These are phyloP conservation scores for Mucor irregularis DNA, from an alignment of 371 early-diverging fungal species.

Conservation along the genomic window DNA sequence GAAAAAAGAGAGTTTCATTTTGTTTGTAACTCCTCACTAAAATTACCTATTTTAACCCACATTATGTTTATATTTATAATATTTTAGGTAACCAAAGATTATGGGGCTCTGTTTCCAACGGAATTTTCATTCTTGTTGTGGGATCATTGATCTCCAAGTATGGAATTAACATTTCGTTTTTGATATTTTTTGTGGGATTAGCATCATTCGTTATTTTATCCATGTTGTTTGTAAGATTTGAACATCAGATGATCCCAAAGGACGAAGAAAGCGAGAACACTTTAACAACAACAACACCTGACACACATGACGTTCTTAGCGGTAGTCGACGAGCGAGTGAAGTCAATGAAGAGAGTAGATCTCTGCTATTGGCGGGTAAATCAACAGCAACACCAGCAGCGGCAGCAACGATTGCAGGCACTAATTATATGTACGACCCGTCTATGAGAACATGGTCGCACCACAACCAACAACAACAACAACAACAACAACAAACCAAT, in stretches of 20 bases:
- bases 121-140: slow-evolving; percentile 28
- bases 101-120: slow-evolving; percentile 44
- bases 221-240: slow-evolving; percentile 5
- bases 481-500: background rate
- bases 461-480: background rate
- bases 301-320: background rate
- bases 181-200: slow-evolving; percentile 32
- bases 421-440: slow-evolving; percentile 4
- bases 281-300: background rate
- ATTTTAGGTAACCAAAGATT: slow-evolving; percentile 39
- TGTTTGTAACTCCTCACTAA: too few relatives aligned
- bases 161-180: slow-evolving; percentile 30
- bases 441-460: background rate
- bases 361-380: background rate
- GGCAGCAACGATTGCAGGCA: background rate
- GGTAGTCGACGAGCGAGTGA: background rate
- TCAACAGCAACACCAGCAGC: too few relatives aligned
- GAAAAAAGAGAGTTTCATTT: background rate
- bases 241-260: slow-evolving; percentile 7
- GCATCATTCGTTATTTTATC: slow-evolving; percentile 14
- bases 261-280: too few relatives aligned
- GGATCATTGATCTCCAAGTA: slow-evolving; percentile 28
- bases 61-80: background rate
- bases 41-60: background rate
- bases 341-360: background rate